A percentile compares a stretch with the other conserved stretches of the same genome.
Evolutionary conservation across 305 asterid species (phyloP).

Genomic region (Ruellia speciosa): DNA sequence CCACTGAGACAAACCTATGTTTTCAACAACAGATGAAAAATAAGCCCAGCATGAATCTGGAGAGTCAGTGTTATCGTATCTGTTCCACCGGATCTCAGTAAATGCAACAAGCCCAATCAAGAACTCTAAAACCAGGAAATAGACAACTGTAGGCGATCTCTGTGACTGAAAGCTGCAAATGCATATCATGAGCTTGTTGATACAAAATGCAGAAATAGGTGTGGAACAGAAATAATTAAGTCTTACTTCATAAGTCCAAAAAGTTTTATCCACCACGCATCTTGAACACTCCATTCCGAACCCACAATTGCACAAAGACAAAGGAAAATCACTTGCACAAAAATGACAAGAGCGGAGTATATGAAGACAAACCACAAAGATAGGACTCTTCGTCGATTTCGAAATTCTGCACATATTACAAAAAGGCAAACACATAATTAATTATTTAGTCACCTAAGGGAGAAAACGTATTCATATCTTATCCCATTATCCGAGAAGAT

Average conservation of each 20-base stretch:
- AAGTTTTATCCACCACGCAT: slow-evolving; percentile 80
- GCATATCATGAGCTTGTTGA: slow-evolving; percentile 21
- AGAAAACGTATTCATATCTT: not conserved
- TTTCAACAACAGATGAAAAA: slow-evolving; percentile 57
- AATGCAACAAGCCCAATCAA: slow-evolving; percentile 55
- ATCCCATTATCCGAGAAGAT: not conserved
- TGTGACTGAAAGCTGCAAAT: slow-evolving; percentile 66
- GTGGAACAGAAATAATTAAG: slow-evolving; percentile 12
- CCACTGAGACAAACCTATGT: slow-evolving; percentile 53
- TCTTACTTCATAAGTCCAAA: slow-evolving; percentile 77
- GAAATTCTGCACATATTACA: slow-evolving; percentile 50
- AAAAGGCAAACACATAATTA: not conserved
- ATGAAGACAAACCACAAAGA: slow-evolving; percentile 61
- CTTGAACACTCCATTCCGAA: slow-evolving; percentile 42
- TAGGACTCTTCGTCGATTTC: slow-evolving; percentile 46
- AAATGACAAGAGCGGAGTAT: slow-evolving; percentile 49
- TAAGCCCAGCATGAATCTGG: slow-evolving; percentile 57
- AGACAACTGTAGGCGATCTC: slow-evolving; percentile 67
- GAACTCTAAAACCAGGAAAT: slow-evolving; percentile 53
- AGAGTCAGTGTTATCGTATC: slow-evolving; percentile 38
- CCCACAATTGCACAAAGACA: slow-evolving; percentile 42
- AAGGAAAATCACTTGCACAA: slow-evolving; percentile 60
- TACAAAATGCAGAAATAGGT: not conserved
- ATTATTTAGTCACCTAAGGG: not conserved
- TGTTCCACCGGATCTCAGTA: slow-evolving; percentile 55